Evolutionary conservation across 331 rosid species (phyloP), one percentile per base, ranked within the genome.

Genomic region (Malus hybrid): DNA sequence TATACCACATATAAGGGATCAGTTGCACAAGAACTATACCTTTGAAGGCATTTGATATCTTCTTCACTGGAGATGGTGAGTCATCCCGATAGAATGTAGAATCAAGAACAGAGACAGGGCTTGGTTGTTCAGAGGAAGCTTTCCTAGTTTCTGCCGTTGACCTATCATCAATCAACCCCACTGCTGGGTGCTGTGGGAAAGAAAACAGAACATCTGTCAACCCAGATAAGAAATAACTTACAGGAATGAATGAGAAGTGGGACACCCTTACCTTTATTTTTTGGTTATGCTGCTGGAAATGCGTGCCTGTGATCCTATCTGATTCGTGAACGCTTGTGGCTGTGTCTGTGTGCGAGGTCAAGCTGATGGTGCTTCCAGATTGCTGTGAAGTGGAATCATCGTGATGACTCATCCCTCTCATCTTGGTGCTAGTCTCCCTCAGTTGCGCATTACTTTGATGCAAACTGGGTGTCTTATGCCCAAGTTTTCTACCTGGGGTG

Each of bases 91-190:
- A 94, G 80, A 91, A 92, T 81, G 93, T 76, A 63, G 91, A 83
- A 81, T 93, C 99, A 63, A 94, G 97, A 80, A 94, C 97, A 32
- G 99, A 94, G 75, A 90, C 84, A 61, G 99, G 99, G 78, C 99
- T 94, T 54, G 96, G 97, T 78, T 92, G 96, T 76, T 92, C 99
- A 28, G 81, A 54, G 69, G 77, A 83, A 44, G 75, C 79, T 77
- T 67, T 76, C 72, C 71, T 71, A 63, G 78, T 76, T 81, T 82
- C 91, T 68, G 84, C 80, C 75, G 18, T 73, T 55, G 71, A 62
- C 75, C 78, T 72, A 69, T 83, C 82, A 65, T 79, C 75, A 70
- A 73, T 70, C 74, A 81, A 64, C 65, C 78, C 87, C 74, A 78
- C 69, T 67, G 65, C 83, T 67, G 77, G 77, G 71, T 74, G 75